Base-by-base conservation (phyloP, 768 basidiomycete genomes). In the Russula sp. region DNA sequence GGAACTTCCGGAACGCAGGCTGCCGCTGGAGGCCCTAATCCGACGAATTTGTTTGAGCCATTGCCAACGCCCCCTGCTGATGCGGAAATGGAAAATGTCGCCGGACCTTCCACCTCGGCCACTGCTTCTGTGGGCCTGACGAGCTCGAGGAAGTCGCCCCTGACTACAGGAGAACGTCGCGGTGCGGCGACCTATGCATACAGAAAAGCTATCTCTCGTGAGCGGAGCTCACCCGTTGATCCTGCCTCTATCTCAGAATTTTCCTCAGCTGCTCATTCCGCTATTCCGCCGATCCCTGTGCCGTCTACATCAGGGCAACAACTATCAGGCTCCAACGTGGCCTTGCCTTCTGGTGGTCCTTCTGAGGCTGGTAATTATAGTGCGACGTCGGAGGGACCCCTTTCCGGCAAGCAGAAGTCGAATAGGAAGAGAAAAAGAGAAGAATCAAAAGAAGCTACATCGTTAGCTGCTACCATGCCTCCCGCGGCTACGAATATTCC, bases 111-210 rank as follows among this genome's bases (percentile, higher is more conserved):
- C 13, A 44, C 53, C 7, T 28, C 46, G 18, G 28, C 30, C 46
- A n/a, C 34, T 9, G 24, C 28, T 1, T 14, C 28, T 22, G 13
- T 7, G 20, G 38, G 28, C 13, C 14, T 14, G n/a, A 40, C 28
- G 2, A 32, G 11, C 38, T 40, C 36, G 22, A 40, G 8, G 18
- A 59, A 42, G 46, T 26, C 46, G 18, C 28, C 52, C 5, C 36
- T 24, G 20, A 13, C 46, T 16, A n/a, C 36, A 49, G 30, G 13
- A 55, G 26, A 46, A 22, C 7, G 36, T 42, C 52, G 30, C 7
- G 30, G 42, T 4, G 28, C 16, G 10, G 46, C 53, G 28, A 56
- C 58, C 4, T 64, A 55, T 44, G 59, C 58, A n/a, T 64, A 64
- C 30, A 64, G 22, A 53, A 22, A 58, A 0, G 46, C 46, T 48